Percentiles rank a stretch among this genome's conserved stretches.
Evolutionary conservation across 2,329 filamentous ascomycete genomes (phyloP).

Genomic region (Phialocephala subalpina): DNA sequence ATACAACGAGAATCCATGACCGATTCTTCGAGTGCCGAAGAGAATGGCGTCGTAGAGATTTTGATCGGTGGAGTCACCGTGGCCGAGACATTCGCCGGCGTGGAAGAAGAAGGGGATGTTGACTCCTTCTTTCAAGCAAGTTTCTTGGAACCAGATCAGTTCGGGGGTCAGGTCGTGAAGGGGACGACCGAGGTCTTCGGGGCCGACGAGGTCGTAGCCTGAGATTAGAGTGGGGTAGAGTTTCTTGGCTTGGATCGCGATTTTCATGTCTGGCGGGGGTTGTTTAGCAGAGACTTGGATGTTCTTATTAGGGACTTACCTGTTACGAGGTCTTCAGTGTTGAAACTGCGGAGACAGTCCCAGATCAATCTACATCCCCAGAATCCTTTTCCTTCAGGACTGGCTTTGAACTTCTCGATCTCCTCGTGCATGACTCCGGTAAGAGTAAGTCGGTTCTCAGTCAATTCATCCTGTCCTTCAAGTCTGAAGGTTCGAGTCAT

Average conservation of each 20-base stretch:
- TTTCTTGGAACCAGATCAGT: slow-evolving; percentile 89
- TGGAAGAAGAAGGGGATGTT: slow-evolving; percentile 94
- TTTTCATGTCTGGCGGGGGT: slow-evolving; percentile 70
- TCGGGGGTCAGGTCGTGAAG: slow-evolving; percentile 79
- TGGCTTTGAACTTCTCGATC: slow-evolving; percentile 73
- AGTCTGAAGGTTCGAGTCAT: slow-evolving; percentile 68
- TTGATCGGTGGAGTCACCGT: slow-evolving; percentile 74
- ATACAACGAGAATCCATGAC: slow-evolving; percentile 84
- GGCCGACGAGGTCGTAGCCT: slow-evolving; percentile 87
- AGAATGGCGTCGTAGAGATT: slow-evolving; percentile 90
- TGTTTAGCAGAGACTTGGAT: not conserved
- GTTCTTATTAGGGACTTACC: slow-evolving; percentile 44
- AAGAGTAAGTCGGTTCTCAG: slow-evolving; percentile 72
- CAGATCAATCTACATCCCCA: slow-evolving; percentile 86
- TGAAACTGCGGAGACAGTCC: slow-evolving; percentile 72
- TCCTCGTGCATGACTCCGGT: slow-evolving; percentile 78
- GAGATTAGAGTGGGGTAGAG: slow-evolving; percentile 79
- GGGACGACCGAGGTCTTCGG: slow-evolving; percentile 80
- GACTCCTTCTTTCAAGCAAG: slow-evolving; percentile 75
- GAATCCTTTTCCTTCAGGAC: slow-evolving; percentile 73
- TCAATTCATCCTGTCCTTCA: slow-evolving; percentile 66
- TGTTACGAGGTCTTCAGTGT: slow-evolving; percentile 70
- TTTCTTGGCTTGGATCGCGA: slow-evolving; percentile 82
- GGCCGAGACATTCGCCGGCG: slow-evolving; percentile 84
- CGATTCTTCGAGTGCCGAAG: slow-evolving; percentile 83